phyloP scores from a whole-genome alignment of 2,329 filamentous ascomycete species.

The Colletotrichum brevisporum region DNA sequence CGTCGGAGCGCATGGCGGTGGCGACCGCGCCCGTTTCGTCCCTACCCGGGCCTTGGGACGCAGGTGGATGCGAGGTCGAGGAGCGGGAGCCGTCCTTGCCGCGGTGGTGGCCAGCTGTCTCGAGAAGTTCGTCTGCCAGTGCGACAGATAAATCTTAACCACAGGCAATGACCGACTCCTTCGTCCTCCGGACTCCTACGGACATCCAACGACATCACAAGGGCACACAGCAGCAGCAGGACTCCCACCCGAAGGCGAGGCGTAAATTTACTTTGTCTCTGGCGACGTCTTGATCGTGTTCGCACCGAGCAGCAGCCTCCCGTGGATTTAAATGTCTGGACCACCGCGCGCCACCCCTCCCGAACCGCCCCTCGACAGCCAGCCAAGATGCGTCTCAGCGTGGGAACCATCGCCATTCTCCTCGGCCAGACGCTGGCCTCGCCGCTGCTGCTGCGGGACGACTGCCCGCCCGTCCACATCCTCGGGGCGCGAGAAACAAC shows the following conservation, averaged over 20 bases:
- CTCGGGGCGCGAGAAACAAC: slow-evolving; percentile 64
- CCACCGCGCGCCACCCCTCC: neutral
- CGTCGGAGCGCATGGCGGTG: slow-evolving; percentile 15
- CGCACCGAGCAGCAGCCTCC: neutral
- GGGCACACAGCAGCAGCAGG: no score
- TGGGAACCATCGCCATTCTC: slow-evolving; percentile 17
- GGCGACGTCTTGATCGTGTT: neutral
- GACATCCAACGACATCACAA: neutral
- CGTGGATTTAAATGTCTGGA: slow-evolving; percentile 19
- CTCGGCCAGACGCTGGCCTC: slow-evolving; percentile 30
- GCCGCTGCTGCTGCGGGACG: neutral
- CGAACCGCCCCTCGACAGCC: slow-evolving; percentile 8
- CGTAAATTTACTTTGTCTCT: neutral
- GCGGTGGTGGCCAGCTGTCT: neutral
- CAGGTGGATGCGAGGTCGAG: neutral
- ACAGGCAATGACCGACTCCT: slow-evolving; percentile 17
- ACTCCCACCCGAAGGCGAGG: no score
- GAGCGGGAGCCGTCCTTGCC: slow-evolving; percentile 13
- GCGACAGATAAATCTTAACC: slow-evolving; percentile 19
- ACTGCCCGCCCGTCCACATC: slow-evolving; percentile 59
- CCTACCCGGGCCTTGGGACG: slow-evolving; percentile 3
- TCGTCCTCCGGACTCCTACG: no score
- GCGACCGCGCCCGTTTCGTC: slow-evolving; percentile 33
- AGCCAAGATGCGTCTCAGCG: slow-evolving; percentile 28
- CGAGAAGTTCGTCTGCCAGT: slow-evolving; percentile 13